Base-by-base conservation (phyloP, 2,329 filamentous ascomycete species). In the Colletotrichum spaethianum region DNA sequence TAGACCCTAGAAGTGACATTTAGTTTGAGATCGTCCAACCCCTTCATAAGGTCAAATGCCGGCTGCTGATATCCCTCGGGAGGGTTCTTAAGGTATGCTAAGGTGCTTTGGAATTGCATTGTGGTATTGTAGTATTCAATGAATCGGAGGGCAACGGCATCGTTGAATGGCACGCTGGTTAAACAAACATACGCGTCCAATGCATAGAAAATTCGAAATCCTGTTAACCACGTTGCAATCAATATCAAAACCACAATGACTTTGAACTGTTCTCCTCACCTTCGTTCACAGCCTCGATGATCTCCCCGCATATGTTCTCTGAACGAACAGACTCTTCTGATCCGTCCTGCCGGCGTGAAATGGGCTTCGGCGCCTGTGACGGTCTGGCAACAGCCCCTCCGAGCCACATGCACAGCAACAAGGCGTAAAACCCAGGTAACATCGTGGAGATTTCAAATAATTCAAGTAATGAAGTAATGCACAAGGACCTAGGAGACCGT, bases 101-200 rank as follows among this genome's bases (percentile, higher is more conserved):
- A 31, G 1, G 67, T 70, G 23, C 67, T 70, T 28, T 70, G 67
- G 18, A 70, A 70, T 20, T 70, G 63, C 67, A 70, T 70, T n/a
- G 67, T 70, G 20, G 53, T 53, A 46, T 70, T 70, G 63, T 70
- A 70, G 14, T 70, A 70, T 8, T 67, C 67, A 53, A 70, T 70
- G 20, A 70, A 67, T 6, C 67, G 67, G 11, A 70, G 67, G 7
- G 67, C 67, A 36, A 61, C 42, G 38, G 63, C 62, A n/a, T 59
- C 62, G 38, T 70, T 48, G 28, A 67, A 67, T 4, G 67, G 67
- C 2, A 70, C 67, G 31, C 67, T 70, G 1, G 18, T 70, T 20
- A 70, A 40, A 20, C 67, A 70, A 31, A 53, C 44, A 31, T 70
- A 67, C 6, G 55, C 63, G 11, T 65, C 62, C 4, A 20, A 44